Evolutionary conservation across 257 asterid genomes (phyloP).

Genomic region (Mitragyna speciosa): DNA sequence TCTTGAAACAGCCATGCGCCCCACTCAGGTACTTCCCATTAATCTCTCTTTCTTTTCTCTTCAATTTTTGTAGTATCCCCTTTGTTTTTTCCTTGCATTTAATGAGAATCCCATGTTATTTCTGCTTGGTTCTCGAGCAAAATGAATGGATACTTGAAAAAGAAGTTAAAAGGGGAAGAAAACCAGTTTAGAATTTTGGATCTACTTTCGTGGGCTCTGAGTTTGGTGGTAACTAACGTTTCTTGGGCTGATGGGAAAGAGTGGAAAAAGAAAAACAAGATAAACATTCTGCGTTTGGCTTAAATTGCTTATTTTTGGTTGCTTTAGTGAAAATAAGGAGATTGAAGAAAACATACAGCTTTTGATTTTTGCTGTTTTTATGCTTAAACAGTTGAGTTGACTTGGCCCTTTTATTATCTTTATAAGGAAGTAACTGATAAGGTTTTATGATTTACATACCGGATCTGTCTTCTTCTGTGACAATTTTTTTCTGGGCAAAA

Average conservation of each 20-base stretch:
- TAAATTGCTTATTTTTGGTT: background rate
- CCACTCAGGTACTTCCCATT: slow-evolving; percentile 39
- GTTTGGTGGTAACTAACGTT: background rate
- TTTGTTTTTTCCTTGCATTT: background rate
- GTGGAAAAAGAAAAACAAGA: background rate
- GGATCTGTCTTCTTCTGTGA: background rate
- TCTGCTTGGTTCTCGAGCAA: background rate
- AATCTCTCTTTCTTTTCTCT: background rate
- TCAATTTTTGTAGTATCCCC: slow-evolving; percentile 1
- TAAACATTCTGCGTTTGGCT: background rate
- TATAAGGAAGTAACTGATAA: background rate
- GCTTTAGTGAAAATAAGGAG: background rate
- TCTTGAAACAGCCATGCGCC: slow-evolving; percentile 54
- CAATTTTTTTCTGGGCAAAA: background rate
- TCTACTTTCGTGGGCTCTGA: slow-evolving; percentile 16
- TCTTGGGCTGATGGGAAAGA: background rate
- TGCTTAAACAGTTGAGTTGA: background rate
- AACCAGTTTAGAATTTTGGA: slow-evolving; percentile 7
- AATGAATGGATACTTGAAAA: background rate
- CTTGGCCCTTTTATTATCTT: background rate
- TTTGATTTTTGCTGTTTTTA: slow-evolving; percentile 5
- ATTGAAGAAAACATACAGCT: background rate
- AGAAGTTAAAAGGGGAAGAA: background rate
- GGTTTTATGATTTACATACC: background rate
- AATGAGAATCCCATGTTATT: background rate